Base-by-base conservation (phyloP, 2,329 filamentous ascomycete species). In the Rutstroemia sp. region DNA sequence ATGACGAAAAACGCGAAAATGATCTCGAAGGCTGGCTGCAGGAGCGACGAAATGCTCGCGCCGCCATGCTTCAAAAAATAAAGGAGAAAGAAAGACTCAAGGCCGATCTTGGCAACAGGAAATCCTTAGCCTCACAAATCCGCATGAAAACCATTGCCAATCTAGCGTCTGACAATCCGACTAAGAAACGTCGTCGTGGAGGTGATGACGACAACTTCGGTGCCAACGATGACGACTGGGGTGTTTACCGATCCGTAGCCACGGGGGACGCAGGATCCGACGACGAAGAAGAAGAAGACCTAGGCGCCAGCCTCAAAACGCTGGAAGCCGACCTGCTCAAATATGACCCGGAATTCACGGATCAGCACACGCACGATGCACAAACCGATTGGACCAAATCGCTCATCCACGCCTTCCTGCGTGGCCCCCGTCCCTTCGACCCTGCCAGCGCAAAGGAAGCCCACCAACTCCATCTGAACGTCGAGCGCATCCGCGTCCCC, bases 131-230 rank as follows among this genome's bases (percentile, higher is more conserved):
- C 8, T 94, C 88, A 57, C 92, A 97, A 72, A 95, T 95, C 73
- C 88, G 94, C 61, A 99, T 99, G 94, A 97, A 97, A 75, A 92
- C 87, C 51, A 91, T 99, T 57, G 94, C 94, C 58, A 96, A 96
- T 68, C 84, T 99, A 1, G 94, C 94, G 3, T 92, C 92, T 0
- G 94, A 99, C 71, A 85, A 83, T 5, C 91, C 92, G 0, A 76
- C 79, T 61, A 91, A 92, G 70, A 95, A 96, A 72, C 83, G 92
- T 56, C 79, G 90, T 14, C 84, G 92, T 17, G 91, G 90, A 7
- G 89, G 87, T 4, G 92, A 97, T 68, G 94, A 99, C 66, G 94
- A 99, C 69, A 91, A 89, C 58, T 99, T 99, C 68, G 94, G 94
- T 56, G 92, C 92, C 50, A 92, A 99, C 70, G 94, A 99, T 68